Percentiles rank a stretch among this genome's conserved stretches.
phyloP scores from a whole-genome alignment of 495 filamentous ascomycete species.

The Penicillium bovifimosum region DNA sequence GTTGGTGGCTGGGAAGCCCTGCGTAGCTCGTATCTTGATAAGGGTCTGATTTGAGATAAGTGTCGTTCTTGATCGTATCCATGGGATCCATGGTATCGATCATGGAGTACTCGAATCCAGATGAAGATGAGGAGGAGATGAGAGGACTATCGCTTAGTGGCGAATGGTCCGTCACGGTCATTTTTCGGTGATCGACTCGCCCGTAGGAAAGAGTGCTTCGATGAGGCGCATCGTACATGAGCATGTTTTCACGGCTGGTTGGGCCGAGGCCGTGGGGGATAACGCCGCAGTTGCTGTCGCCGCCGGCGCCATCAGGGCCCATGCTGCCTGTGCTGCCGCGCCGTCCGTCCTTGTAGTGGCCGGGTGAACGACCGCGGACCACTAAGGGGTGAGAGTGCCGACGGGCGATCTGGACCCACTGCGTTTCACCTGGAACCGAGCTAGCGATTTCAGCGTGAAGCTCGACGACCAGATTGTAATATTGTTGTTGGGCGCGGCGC shows the following conservation, averaged over 20 bases:
- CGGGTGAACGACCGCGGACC: slow-evolving; percentile 85
- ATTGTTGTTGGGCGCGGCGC: slow-evolving; percentile 84
- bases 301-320: slow-evolving; percentile 57
- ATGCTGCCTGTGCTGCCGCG: slow-evolving; percentile 66
- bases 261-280: slow-evolving; percentile 34
- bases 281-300: slow-evolving; percentile 28
- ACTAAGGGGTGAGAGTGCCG: slow-evolving; percentile 82
- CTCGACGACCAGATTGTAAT: slow-evolving; percentile 88
- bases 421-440: slow-evolving; percentile 29
- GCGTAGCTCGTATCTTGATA: slow-evolving; percentile 32
- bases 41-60: slow-evolving; percentile 25
- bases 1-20: slow-evolving; percentile 19
- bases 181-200: slow-evolving; percentile 34
- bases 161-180: slow-evolving; percentile 32
- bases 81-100: slow-evolving; percentile 41
- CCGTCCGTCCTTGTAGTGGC: slow-evolving; percentile 85
- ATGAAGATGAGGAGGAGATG: slow-evolving; percentile 42
- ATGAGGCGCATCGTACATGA: slow-evolving; percentile 35
- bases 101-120: slow-evolving; percentile 35
- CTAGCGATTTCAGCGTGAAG: slow-evolving; percentile 69
- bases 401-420: slow-evolving; percentile 73
- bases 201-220: slow-evolving; percentile 33
- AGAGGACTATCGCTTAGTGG: slow-evolving; percentile 39
- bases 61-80: slow-evolving; percentile 32
- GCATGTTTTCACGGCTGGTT: slow-evolving; percentile 29